Percentiles rank a stretch among this genome's conserved stretches.
Evolutionary conservation across 2,329 filamentous ascomycete species (phyloP).

Genomic region (Sclerotinia sclerotiorum): DNA sequence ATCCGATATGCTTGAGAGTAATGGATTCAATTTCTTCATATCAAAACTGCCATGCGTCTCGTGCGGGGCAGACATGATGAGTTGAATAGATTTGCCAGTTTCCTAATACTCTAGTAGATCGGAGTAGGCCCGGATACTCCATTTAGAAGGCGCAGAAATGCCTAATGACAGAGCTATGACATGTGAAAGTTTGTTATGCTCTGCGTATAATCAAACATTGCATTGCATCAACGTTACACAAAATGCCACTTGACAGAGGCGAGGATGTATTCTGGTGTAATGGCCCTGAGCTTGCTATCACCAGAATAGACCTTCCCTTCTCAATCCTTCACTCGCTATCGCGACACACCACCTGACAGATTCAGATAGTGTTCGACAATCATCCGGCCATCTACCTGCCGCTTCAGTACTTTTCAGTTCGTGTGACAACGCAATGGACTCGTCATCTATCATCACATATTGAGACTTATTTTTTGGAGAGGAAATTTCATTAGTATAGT

Average conservation of each 20-base stretch:
- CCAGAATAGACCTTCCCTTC: slow-evolving; percentile 9
- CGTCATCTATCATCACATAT: neutral
- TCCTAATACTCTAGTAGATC: neutral
- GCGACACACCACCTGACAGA: neutral
- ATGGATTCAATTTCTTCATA: neutral
- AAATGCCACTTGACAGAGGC: neutral
- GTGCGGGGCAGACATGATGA: neutral
- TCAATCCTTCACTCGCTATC: neutral
- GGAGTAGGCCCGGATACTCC: neutral
- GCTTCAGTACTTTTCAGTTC: slow-evolving; percentile 8
- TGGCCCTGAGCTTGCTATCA: neutral
- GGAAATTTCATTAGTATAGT: neutral
- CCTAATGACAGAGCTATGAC: neutral
- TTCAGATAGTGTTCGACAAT: neutral
- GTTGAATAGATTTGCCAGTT: neutral
- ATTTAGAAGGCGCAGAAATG: neutral
- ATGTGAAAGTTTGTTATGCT: neutral
- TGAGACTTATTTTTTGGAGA: neutral
- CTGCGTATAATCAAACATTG: neutral
- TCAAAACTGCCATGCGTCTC: neutral
- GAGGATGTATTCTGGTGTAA: neutral
- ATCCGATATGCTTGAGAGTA: neutral
- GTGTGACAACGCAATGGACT: slow-evolving; percentile 4
- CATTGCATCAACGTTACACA: slow-evolving; percentile 4
- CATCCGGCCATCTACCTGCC: slow-evolving; percentile 11